Conservation (phyloP, 2,329 filamentous ascomycete species). For the Microcyclospora pomicola region DNA sequence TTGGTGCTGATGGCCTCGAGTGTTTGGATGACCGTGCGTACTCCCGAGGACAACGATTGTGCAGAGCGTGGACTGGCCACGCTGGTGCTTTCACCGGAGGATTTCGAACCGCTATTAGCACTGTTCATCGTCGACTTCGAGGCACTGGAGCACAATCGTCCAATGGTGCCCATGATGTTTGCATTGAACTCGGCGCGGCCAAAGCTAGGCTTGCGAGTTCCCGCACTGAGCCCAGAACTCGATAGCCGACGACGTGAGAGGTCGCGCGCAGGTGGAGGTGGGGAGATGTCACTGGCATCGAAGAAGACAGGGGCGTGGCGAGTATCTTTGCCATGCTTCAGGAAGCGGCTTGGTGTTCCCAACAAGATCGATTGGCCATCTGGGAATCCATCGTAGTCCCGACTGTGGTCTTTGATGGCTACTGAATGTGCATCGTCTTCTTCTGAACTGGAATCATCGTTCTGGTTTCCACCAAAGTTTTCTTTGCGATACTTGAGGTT, state of each 20-base stretch:
- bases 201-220: slow-evolving; percentile 14
- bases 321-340: slow-evolving; percentile 13
- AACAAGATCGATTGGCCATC: slow-evolving; percentile 21
- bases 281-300: slow-evolving; percentile 10
- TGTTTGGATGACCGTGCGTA: slow-evolving; percentile 11
- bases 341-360: slow-evolving; percentile 24
- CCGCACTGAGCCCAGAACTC: slow-evolving; percentile 12
- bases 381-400: slow-evolving; percentile 19
- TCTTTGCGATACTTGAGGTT: slow-evolving; percentile 11
- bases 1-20: slow-evolving; percentile 4
- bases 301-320: slow-evolving; percentile 10
- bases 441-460: slow-evolving; percentile 7
- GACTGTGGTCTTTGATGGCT: slow-evolving; percentile 9
- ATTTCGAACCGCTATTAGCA: neutral
- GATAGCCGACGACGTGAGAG: slow-evolving; percentile 11
- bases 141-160: slow-evolving; percentile 6
- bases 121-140: slow-evolving; percentile 9
- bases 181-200: slow-evolving; percentile 19
- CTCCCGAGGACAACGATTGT: slow-evolving; percentile 15
- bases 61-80: slow-evolving; percentile 12
- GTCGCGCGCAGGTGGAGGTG: slow-evolving; percentile 2
- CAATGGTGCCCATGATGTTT: slow-evolving; percentile 7
- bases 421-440: slow-evolving; percentile 7
- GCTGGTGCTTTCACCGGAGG: neutral
- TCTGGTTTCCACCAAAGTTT: slow-evolving; percentile 4